phyloP scores from a whole-genome alignment of 2,329 filamentous ascomycete species.

The Apiospora arundinis region DNA sequence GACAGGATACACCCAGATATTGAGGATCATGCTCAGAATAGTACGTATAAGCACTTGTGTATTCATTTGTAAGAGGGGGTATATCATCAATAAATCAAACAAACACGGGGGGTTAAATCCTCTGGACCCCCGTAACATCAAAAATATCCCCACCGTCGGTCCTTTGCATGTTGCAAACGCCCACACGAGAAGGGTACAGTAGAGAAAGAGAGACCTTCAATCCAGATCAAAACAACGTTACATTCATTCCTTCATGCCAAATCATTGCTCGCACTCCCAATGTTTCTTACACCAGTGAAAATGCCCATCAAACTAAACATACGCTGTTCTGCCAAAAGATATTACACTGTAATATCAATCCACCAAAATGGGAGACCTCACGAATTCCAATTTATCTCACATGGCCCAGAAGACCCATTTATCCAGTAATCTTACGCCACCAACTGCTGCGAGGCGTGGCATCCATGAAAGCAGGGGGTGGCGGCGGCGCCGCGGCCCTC shows the following conservation, averaged over 20 bases:
- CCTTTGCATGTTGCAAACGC: constrained; percentile 8
- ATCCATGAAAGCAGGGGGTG: constrained; percentile 51
- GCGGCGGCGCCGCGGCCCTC: constrained; percentile 48
- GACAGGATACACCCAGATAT: background rate
- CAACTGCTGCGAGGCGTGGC: constrained; percentile 60
- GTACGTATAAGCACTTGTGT: background rate
- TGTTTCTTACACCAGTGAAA: background rate
- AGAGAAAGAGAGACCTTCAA: background rate
- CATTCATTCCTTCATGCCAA: constrained; percentile 1
- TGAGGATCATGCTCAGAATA: background rate
- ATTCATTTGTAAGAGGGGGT: constrained; percentile 3
- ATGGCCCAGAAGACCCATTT: background rate
- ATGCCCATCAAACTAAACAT: background rate
- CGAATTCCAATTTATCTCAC: background rate
- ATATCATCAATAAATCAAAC: constrained; percentile 15
- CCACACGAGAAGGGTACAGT: background rate
- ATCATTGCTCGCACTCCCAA: background rate
- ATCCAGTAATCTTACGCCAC: constrained; percentile 63
- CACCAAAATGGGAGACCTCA: background rate
- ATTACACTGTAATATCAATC: background rate
- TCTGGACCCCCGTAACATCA: constrained; percentile 12
- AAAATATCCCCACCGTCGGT: background rate
- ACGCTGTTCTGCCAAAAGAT: constrained; percentile 8
- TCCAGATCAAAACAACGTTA: background rate
- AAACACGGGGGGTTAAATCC: background rate